Percentiles rank a stretch among this genome's conserved stretches.
phyloP scores from a whole-genome alignment of 1,284 basidiomycete genomes.

The Fomes fomentarius region DNA sequence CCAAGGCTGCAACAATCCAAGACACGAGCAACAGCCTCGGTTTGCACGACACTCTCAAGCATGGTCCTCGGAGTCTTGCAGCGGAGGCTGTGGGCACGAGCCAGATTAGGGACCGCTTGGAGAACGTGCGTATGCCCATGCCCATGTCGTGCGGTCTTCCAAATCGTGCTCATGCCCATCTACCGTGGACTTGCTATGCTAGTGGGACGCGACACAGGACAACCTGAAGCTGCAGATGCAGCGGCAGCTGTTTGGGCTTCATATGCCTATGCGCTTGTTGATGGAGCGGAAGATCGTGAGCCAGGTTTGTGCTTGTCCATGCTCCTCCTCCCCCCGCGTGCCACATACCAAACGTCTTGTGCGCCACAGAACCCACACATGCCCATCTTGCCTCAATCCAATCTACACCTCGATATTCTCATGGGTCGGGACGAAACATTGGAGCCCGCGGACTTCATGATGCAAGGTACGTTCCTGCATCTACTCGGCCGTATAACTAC shows the following conservation, averaged over 20 bases:
- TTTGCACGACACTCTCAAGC: constrained; percentile 77
- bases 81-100: constrained; percentile 64
- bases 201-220: constrained; percentile 96
- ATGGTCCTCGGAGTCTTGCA: constrained; percentile 77
- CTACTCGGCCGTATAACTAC: too few relatives aligned
- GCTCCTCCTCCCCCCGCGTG: not conserved
- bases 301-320: constrained; percentile 52
- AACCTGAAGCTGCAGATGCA: constrained; percentile 86
- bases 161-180: too few relatives aligned
- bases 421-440: constrained; percentile 88
- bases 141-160: too few relatives aligned
- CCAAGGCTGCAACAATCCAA: constrained; percentile 67
- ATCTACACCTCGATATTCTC: constrained; percentile 88
- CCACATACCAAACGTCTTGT: constrained; percentile 5
- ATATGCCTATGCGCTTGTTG: constrained; percentile 84
- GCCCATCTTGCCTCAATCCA: constrained; percentile 66
- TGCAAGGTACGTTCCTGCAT: too few relatives aligned
- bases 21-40: constrained; percentile 75
- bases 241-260: constrained; percentile 85
- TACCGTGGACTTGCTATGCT: too few relatives aligned
- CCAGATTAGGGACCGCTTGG: constrained; percentile 63
- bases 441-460: constrained; percentile 45
- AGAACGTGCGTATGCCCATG: constrained; percentile 55
- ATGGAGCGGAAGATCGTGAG: constrained; percentile 94
- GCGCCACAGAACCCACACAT: constrained; percentile 60